Base-by-base conservation (phyloP, 108 stramenopile species). In the Parmales sp. region DNA sequence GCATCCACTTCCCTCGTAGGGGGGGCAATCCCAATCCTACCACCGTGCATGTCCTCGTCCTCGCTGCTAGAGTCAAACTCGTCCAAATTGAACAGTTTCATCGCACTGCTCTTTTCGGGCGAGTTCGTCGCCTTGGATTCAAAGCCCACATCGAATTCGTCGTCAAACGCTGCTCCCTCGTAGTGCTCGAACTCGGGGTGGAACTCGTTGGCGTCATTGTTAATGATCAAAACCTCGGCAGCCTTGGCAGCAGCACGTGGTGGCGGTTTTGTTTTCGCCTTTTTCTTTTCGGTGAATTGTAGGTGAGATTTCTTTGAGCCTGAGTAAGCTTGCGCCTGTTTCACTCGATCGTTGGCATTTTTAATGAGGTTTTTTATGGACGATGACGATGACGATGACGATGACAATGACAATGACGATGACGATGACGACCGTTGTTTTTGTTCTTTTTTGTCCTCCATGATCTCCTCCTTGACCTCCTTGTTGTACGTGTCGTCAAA, bases 111-210 rank as follows among this genome's bases (percentile, higher is more conserved):
- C 11, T 43, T 43, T 2, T 28, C 54, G n/a, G 26, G 29, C 8
- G 28, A 28, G 16, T 60, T 60, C n/a, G 11, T 43, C 29, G 31
- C 31, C 3, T 34, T 34, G 54, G 36, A 60, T 20, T 34, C 54
- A 34, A 60, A 60, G 29, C 54, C 54, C 3, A 60, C 36, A 34
- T 60, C 54, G 20, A 34, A 60, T n/a, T n/a, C n/a, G 31, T 60
- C 54, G 54, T 60, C 54, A 1, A 60, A 34, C 29, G 54, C 36
- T 60, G 54, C 54, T 1, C 54, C 54, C 20, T 60, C 54, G 54
- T 60, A 60, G 31, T 60, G 54, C 31, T 60, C 54, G 54, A 60
- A 60, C 31, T 60, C 54, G 3, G 54, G 54, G 16, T 60, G 54
- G 54, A 60, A 60, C 16, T 60, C 54, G 3, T 34, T 11, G 28